A percentile compares a stretch with the other conserved stretches of the same genome.
phyloP scores from a whole-genome alignment of 768 basidiomycete genomes.

The Candolleomyces efflorescens region DNA sequence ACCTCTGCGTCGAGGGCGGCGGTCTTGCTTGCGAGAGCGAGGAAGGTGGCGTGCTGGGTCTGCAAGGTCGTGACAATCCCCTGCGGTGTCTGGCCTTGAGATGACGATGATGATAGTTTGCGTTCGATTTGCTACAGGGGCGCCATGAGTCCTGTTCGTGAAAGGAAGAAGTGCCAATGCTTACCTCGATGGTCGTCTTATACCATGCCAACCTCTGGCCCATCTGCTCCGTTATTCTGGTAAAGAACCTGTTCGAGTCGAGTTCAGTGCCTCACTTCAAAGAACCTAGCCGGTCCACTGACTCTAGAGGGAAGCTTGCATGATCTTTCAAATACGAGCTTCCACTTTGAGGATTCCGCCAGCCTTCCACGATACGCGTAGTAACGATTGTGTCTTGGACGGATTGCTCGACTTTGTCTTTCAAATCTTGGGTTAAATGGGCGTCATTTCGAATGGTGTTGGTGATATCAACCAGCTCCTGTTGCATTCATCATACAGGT shows the following conservation, averaged over 20 bases:
- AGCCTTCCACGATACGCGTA: conserved; percentile 74
- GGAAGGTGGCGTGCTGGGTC: conserved; percentile 74
- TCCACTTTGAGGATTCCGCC: conserved; percentile 69
- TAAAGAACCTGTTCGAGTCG: conserved; percentile 54
- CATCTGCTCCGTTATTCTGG: conserved; percentile 68
- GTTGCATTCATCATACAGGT: neutral
- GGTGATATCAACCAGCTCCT: conserved; percentile 66
- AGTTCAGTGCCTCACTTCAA: neutral
- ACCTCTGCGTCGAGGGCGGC: conserved; percentile 70
- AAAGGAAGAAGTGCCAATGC: neutral
- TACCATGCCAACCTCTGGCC: conserved; percentile 71
- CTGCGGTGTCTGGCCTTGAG: conserved; percentile 72
- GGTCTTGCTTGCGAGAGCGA: conserved; percentile 72
- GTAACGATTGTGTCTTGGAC: conserved; percentile 79
- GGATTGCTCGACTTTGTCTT: conserved; percentile 69
- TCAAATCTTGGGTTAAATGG: conserved; percentile 64
- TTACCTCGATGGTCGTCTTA: conserved; percentile 75
- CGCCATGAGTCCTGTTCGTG: neutral
- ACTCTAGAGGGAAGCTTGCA: conserved; percentile 82
- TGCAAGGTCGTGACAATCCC: conserved; percentile 75
- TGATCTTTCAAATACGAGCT: conserved; percentile 71
- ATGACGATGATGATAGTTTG: conserved; percentile 64
- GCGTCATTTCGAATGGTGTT: conserved; percentile 64
- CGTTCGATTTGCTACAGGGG: conserved; percentile 71
- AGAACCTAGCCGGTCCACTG: conserved; percentile 18